Base-by-base conservation (phyloP, 2,329 filamentous ascomycete species). In the Talaromyces verruculosus region DNA sequence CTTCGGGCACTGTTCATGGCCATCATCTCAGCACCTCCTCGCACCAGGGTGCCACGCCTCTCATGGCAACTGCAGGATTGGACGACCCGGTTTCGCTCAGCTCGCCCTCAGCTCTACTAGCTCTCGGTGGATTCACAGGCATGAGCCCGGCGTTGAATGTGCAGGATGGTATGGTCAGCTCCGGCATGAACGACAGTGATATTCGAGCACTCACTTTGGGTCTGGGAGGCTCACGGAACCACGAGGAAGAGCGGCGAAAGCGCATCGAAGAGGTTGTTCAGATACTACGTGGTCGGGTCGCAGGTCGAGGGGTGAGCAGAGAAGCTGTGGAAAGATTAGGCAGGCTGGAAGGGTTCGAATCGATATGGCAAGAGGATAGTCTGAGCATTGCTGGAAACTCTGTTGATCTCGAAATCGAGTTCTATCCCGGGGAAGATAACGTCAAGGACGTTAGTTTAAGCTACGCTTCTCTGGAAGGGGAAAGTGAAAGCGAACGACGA, bases 351-450 rank as follows among this genome's bases (percentile, higher is more conserved):
- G 80, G 79, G 1, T 81, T 82, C 37, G 79, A 81, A 60, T 80
- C 79, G 15, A 78, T 81, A 49, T 82, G 79, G 79, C 79, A 82
- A 67, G 79, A 82, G 17, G 77, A 82, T 49, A 78, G 76, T 66
- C 73, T 82, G 53, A 81, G 75, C 58, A 81, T 82, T 67, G 80
- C 80, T 7, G 80, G 80, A 4, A 80, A 81, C 57, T 78, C 78
- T 63, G 80, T 82, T 37, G 80, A 82, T 62, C 72, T 82, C 17
- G 80, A 82, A 65, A 79, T 82, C 58, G 78, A 79, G 51, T 82
- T 82, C 60, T 74, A 80, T 57, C 72, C 75, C 1, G 72, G 72
- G 5, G 69, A 76, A 58, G 78, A 82, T 64, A 73, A 71, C 6
- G 80, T 82, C 41, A 79, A 77, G 64, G 75, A 80, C 63, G 79